Base-by-base conservation (phyloP, 2,329 filamentous ascomycete genomes). In the Fusarium falciforme region DNA sequence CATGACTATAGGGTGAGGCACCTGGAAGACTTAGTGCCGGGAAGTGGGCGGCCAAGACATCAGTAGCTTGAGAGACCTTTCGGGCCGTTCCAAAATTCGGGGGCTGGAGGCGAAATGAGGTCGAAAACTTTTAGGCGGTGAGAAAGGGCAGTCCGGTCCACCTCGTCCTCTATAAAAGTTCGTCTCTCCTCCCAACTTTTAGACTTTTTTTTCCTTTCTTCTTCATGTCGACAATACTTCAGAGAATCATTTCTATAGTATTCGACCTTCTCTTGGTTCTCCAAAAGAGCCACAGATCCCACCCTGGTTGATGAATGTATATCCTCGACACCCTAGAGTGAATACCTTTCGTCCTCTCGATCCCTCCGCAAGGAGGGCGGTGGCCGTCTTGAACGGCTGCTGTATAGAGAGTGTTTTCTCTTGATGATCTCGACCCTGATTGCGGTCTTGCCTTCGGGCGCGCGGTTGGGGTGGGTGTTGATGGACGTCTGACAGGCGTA, bases 161-260 rank as follows among this genome's bases (percentile, higher is more conserved):
- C 17, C 17, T 6, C 4, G 22, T 12, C 0, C 9, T 40, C 10
- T 75, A 74, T 74, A 74, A 74, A 74, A 67, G 0, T 20, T 11
- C 10, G 0, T 16, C 42, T 35, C 49, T 27, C 31, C 44, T 49
- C 57, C 2, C 71, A 16, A 38, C 62, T 70, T 82, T 85, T 83
- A 66, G 40, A 54, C 72, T 80, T 79, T 84, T 82, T 85, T 83
- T 79, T 72, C 61, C 65, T 85, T 86, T 86, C 84, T 87, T 89
- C 84, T 84, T 87, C 82, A 89, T 84, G 87, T 88, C 88, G 88
- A 90, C 87, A 89, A 89, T 89, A 89, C 87, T 88, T 88, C 84
- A 73, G 54, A 57, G 93, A 95, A 96, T 96, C 94, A 94, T 94
- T 97, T 97, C 93, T 97, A 95, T 95, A 98, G 94, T 95, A 92